Conservation (phyloP, 148 eudicot species). For the Beta vulgaris region DNA sequence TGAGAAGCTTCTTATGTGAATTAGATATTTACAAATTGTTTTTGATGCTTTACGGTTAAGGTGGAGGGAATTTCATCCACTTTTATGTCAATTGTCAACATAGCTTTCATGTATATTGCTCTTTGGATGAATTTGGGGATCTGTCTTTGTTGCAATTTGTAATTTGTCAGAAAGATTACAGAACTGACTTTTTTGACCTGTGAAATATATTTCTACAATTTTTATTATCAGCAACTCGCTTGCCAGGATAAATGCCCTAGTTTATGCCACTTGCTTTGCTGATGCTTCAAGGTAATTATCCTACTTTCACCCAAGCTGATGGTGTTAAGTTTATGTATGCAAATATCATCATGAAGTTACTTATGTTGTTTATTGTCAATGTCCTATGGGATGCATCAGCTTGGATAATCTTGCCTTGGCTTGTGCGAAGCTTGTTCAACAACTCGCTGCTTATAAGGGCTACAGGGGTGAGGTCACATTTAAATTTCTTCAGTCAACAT, state of each 20-base stretch:
- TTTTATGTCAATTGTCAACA: background rate
- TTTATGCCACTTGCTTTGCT: constrained; percentile 77
- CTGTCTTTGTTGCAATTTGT: constrained; percentile 1
- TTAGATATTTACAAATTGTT: background rate
- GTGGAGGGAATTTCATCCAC: background rate
- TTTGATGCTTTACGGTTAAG: background rate
- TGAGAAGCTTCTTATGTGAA: background rate
- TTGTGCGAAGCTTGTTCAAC: constrained; percentile 91
- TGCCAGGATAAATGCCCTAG: constrained; percentile 72
- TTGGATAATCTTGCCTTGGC: constrained; percentile 77
- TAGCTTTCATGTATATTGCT: background rate
- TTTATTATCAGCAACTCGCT: constrained; percentile 67
- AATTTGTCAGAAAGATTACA: background rate
- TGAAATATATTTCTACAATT: constrained; percentile 5
- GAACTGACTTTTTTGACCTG: constrained; percentile 2
- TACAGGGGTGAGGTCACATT: constrained; percentile 58
- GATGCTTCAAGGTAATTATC: constrained; percentile 65
- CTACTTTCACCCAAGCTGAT: background rate
- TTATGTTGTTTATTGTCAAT: constrained; percentile 12
- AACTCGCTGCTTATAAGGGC: constrained; percentile 80
- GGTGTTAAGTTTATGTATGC: background rate
- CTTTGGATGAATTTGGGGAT: background rate
- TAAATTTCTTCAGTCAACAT: constrained; percentile 12
- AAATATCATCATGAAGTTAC: constrained; percentile 8
- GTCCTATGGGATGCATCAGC: constrained; percentile 32